Evolutionary conservation across 2,329 filamentous ascomycete genomes (phyloP).

Genomic region (Macrophomina phaseolina): DNA sequence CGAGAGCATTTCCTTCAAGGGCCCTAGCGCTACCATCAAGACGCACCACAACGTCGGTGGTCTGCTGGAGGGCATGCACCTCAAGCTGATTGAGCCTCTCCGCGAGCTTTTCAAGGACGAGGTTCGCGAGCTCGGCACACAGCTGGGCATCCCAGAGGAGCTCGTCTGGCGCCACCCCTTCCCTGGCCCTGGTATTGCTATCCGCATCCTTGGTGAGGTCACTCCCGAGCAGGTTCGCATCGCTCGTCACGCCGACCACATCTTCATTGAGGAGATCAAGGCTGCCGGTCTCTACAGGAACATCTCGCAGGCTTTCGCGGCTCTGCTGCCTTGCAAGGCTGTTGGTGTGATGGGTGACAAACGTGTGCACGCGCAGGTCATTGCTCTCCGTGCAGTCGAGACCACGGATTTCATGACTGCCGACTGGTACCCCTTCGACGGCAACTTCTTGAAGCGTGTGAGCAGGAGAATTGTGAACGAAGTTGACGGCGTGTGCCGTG

Average conservation of each 20-base stretch:
- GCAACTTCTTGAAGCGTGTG: conserved; percentile 69
- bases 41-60: conserved; percentile 77
- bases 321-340: conserved; percentile 68
- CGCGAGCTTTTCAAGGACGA: conserved; percentile 85
- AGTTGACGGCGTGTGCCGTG: conserved; percentile 73
- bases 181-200: conserved; percentile 76
- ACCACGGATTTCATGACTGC: conserved; percentile 78
- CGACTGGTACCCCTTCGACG: conserved; percentile 70
- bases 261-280: conserved; percentile 78
- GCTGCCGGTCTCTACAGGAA: conserved; percentile 75
- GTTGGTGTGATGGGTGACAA: conserved; percentile 75
- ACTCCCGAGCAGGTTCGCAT: conserved; percentile 80
- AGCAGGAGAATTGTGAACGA: conserved; percentile 75
- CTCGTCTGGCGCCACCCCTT: conserved; percentile 81
- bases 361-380: conserved; percentile 68
- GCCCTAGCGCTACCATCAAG: conserved; percentile 73
- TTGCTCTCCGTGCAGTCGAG: conserved; percentile 66
- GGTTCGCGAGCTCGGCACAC: conserved; percentile 71
- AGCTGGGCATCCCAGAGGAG: conserved; percentile 74
- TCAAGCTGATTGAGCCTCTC: conserved; percentile 79
- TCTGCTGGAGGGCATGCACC: conserved; percentile 65
- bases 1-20: conserved; percentile 75
- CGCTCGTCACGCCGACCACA: conserved; percentile 75
- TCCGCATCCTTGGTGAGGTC: conserved; percentile 83
- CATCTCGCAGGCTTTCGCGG: conserved; percentile 73